Evolutionary conservation across 1,139 yeast species (phyloP).

Genomic region (Hanseniaspora uvarum): DNA sequence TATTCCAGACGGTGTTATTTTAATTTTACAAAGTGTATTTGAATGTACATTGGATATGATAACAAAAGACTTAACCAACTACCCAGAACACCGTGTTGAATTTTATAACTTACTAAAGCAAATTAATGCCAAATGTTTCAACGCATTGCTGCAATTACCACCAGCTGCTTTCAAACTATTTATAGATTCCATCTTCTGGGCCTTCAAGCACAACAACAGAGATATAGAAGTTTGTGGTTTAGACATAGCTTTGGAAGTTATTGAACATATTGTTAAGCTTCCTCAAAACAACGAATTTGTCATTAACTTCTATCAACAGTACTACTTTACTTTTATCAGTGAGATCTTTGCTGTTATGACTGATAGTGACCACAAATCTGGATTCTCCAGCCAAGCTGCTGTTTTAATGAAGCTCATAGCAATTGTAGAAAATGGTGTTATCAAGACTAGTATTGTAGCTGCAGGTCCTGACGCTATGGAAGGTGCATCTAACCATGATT

Average conservation of each 20-base stretch:
- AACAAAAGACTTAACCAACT: constrained; percentile 86
- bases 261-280: constrained; percentile 70
- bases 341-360: constrained; percentile 90
- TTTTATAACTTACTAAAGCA: constrained; percentile 82
- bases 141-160: constrained; percentile 76
- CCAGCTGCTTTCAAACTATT: constrained; percentile 86
- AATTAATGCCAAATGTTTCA: constrained; percentile 74
- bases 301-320: constrained; percentile 76
- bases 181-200: constrained; percentile 93
- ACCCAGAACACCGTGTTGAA: constrained; percentile 95
- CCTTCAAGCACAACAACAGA: constrained; percentile 90
- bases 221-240: constrained; percentile 91
- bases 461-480: constrained; percentile 59
- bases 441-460: constrained; percentile 66
- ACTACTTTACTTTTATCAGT: constrained; percentile 77
- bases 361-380: constrained; percentile 96
- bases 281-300: constrained; percentile 64
- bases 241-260: constrained; percentile 66
- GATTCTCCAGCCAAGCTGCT: constrained; percentile 80
- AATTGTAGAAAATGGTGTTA: constrained; percentile 65
- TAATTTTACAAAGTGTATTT: constrained; percentile 80
- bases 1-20: constrained; percentile 83
- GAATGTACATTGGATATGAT: constrained; percentile 94
- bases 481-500: constrained; percentile 74
- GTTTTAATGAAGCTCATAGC: constrained; percentile 75